Base-by-base conservation (phyloP, 371 early-diverging fungal species). In the Syncephalastrum contaminatum region DNA sequence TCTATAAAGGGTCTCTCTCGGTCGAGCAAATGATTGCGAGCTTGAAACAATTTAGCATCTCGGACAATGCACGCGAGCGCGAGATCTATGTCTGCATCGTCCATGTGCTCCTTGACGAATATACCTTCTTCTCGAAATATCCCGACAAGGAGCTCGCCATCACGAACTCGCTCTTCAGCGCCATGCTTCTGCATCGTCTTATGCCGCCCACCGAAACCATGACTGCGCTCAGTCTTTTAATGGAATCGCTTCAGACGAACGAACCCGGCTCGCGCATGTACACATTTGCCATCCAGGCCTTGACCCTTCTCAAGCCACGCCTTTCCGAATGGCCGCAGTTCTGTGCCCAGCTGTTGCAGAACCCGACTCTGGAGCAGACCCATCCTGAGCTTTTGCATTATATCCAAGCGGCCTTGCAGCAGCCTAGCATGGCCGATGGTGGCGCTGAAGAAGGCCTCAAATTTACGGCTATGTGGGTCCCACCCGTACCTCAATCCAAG, bases 281-380 rank as follows among this genome's bases (percentile, higher is more conserved):
- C 67, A 84, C 77, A 43, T 99, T 99, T 83, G 98, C 94, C 45
- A 75, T 88, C 27, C 86, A 88, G 15, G 95, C 98, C 3, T 68
- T 99, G 42, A 66, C 73, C 36, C 93, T 94, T 60, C 96, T 96
- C 67, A 84, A 86, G 61, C 60, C 76, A 5, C 83, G 95, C 4
- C 82, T 97, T 18, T 76, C 83, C 18, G 95, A 96, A 69, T 95
- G 94, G 90, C 96, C 97, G 0, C 85, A 89, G 45, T 96, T 90
- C 56, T 93, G 95, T 64, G 70, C 85, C 2, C 83, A 87, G 53
- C 66, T 97, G 2, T 65, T 91, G 27, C 92, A 93, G 59, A 90
- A 92, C 19, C 79, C 89, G 2, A 85, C 88, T 21, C 71, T 97
- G 24, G 83, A 83, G 25, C 88, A 95, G 60, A 66, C 80, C 0